phyloP scores from a whole-genome alignment of 176 grass and related monocot species.

The Thalia dealbata region DNA sequence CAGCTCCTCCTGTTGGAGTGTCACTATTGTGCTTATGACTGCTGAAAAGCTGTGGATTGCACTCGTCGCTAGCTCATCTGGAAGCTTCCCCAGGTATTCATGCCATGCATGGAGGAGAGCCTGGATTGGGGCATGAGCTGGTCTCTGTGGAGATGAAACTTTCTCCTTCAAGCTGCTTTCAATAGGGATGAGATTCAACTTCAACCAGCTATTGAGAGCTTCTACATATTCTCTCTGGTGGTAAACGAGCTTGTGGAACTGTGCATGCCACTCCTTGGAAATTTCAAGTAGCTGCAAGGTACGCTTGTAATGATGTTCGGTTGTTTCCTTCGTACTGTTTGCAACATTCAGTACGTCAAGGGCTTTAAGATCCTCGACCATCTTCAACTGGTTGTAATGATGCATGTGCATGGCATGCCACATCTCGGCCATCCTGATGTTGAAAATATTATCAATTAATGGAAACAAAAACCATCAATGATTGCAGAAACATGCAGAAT shows the following conservation, averaged over 20 bases:
- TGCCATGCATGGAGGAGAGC: slow-evolving; percentile 70
- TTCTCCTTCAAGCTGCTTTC: slow-evolving; percentile 84
- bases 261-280: slow-evolving; percentile 55
- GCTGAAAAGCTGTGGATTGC: slow-evolving; percentile 66
- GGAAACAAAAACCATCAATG: not conserved
- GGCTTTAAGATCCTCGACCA: slow-evolving; percentile 27
- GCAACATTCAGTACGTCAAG: slow-evolving; percentile 44
- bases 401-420: slow-evolving; percentile 62
- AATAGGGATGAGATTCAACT: slow-evolving; percentile 74
- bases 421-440: slow-evolving; percentile 69
- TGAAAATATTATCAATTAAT: slow-evolving; percentile 4
- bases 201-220: slow-evolving; percentile 76
- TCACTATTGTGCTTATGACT: slow-evolving; percentile 45
- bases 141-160: slow-evolving; percentile 65
- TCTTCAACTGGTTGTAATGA: slow-evolving; percentile 38
- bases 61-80: slow-evolving; percentile 55
- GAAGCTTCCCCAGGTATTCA: slow-evolving; percentile 66
- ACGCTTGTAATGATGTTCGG: slow-evolving; percentile 40
- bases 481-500: not conserved
- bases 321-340: slow-evolving; percentile 33
- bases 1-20: slow-evolving; percentile 60
- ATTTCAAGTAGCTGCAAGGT: slow-evolving; percentile 50
- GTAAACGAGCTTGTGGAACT: slow-evolving; percentile 61
- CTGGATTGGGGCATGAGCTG: slow-evolving; percentile 53
- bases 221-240: slow-evolving; percentile 75